These are phyloP conservation scores for Bacterosira constricta DNA, from an alignment of 108 stramenopile species.

Conservation along the genomic window DNA sequence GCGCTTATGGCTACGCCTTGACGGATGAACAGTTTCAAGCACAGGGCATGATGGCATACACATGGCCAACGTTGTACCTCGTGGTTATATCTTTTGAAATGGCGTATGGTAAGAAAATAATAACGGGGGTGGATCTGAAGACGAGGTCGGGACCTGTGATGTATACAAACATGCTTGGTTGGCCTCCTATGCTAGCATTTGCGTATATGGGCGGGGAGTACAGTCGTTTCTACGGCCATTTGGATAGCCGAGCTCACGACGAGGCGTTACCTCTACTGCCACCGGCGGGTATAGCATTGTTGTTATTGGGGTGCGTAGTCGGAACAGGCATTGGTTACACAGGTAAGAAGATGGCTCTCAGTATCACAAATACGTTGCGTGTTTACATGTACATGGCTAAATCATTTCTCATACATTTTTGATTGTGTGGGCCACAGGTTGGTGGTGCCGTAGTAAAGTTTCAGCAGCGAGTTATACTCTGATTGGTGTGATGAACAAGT, in stretches of 20 bases:
- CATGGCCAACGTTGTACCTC: constrained; percentile 77
- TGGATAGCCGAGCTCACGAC: constrained; percentile 16
- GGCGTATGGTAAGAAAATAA: constrained; percentile 90
- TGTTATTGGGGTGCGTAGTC: constrained; percentile 71
- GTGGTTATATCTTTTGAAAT: constrained; percentile 85
- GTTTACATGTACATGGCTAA: too few species aligned
- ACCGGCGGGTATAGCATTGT: constrained; percentile 41
- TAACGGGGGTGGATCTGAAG: constrained; percentile 72
- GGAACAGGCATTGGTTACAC: constrained; percentile 91
- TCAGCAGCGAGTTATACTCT: constrained; percentile 84
- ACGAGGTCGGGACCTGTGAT: constrained; percentile 86
- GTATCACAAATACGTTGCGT: too few species aligned
- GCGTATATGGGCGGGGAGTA: constrained; percentile 74
- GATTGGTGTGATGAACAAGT: constrained; percentile 91
- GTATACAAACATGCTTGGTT: constrained; percentile 88
- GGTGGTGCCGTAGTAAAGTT: constrained; percentile 85
- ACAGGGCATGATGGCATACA: constrained; percentile 58
- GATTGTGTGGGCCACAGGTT: too few species aligned
- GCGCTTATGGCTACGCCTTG: constrained; percentile 82
- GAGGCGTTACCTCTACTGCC: constrained; percentile 38
- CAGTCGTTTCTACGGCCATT: constrained; percentile 46
- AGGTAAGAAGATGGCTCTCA: too few species aligned
- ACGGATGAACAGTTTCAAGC: constrained; percentile 71
- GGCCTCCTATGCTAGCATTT: constrained; percentile 82
- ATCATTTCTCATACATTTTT: too few species aligned